phyloP scores from a whole-genome alignment of 2,329 filamentous ascomycete species.

The Fusarium cyanostomum region DNA sequence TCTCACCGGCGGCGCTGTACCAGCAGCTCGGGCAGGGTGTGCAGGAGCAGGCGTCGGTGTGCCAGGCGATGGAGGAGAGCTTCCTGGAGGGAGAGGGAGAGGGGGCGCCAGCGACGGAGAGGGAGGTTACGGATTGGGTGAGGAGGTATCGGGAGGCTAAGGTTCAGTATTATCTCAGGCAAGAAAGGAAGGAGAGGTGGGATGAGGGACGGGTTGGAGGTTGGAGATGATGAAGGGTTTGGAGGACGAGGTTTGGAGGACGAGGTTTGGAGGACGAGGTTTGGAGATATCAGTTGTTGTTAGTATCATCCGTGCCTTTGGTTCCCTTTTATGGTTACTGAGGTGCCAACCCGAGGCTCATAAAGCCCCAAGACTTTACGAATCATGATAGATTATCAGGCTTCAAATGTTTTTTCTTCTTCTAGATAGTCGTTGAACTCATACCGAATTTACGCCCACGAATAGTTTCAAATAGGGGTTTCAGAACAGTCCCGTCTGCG shows the following conservation, averaged over 20 bases:
- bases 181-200: conserved; percentile 92
- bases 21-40: conserved; percentile 80
- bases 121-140: conserved; percentile 88
- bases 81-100: conserved; percentile 74
- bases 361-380: neutral
- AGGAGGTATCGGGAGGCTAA: conserved; percentile 82
- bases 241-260: neutral
- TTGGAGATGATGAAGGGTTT: conserved; percentile 72
- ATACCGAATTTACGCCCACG: neutral
- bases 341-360: neutral
- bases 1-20: conserved; percentile 87
- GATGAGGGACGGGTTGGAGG: conserved; percentile 95
- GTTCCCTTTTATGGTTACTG: neutral
- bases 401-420: neutral
- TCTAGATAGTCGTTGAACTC: neutral
- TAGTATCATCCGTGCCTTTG: neutral
- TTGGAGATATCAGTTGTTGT: neutral
- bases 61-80: conserved; percentile 88
- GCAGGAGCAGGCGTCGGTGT: conserved; percentile 83
- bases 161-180: conserved; percentile 79
- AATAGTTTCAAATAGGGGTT: neutral
- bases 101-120: conserved; percentile 68
- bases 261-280: neutral
- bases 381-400: neutral
- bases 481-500: neutral